A percentile compares a stretch with the other conserved stretches of the same genome.
These are phyloP conservation scores for Inga leiocalycina DNA, from an alignment of 306 rosid species.

Conservation along the genomic window DNA sequence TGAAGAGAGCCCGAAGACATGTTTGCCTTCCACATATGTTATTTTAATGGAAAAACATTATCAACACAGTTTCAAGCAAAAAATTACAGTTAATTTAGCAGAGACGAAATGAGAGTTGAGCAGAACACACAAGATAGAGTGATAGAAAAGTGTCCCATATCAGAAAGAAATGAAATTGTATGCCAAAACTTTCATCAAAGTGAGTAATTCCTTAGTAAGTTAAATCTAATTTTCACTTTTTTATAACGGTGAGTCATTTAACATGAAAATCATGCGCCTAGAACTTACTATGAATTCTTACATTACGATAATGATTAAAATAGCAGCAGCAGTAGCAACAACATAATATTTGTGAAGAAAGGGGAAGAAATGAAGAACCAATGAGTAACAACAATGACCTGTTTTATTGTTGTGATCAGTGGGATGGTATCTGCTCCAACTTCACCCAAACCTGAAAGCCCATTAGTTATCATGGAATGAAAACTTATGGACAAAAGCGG, in stretches of 20 bases:
- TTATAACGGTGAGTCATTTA: not conserved
- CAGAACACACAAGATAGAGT: not conserved
- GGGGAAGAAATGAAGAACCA: not conserved
- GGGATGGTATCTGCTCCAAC: constrained; percentile 80
- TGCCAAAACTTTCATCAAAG: constrained; percentile 15
- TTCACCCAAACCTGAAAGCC: constrained; percentile 76
- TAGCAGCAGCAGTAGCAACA: not conserved
- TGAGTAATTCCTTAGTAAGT: constrained; percentile 3
- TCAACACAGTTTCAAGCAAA: not conserved
- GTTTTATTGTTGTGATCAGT: constrained; percentile 65
- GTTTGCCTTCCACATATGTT: not conserved
- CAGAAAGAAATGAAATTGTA: not conserved
- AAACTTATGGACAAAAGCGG: not conserved
- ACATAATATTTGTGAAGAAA: not conserved
- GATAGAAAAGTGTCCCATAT: not conserved
- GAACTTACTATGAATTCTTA: not conserved
- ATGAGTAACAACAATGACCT: constrained; percentile 48
- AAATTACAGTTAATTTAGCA: not conserved
- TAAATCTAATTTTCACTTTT: constrained; percentile 22
- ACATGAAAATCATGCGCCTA: constrained; percentile 17
- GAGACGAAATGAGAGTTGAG: not conserved
- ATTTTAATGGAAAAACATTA: not conserved
- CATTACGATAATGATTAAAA: too few species aligned
- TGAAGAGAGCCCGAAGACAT: not conserved
- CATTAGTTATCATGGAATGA: not conserved